Evolutionary conservation across 169 alveolate species (phyloP).

Genomic region (Cryptosporidium sp.): DNA sequence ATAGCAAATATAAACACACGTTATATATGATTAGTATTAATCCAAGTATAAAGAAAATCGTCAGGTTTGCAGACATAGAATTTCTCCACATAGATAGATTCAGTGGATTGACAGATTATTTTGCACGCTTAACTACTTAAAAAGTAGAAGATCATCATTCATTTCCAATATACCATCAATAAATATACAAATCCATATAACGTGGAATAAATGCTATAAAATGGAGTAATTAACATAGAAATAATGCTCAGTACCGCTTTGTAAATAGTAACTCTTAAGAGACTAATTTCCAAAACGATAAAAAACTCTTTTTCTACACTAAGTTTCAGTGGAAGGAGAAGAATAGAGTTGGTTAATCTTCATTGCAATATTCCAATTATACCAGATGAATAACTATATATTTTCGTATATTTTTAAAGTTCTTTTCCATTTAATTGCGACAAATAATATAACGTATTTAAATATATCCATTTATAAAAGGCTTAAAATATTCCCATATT

Average conservation of each 20-base stretch:
- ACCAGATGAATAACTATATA: neutral
- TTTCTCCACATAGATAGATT: conserved; percentile 49
- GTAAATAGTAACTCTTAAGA: neutral
- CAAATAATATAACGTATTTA: neutral
- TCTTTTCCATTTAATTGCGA: neutral
- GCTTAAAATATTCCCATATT: no score
- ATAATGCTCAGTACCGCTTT: conserved; percentile 63
- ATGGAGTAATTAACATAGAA: neutral
- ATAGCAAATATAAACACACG: neutral
- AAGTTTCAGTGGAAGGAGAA: conserved; percentile 76
- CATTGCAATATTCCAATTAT: conserved; percentile 46
- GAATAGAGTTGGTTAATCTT: conserved; percentile 65
- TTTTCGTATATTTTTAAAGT: no score
- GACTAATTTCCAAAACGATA: neutral
- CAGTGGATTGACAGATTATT: conserved; percentile 77
- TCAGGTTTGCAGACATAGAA: conserved; percentile 66
- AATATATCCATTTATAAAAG: neutral
- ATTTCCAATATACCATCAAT: neutral
- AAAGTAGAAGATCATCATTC: conserved; percentile 31
- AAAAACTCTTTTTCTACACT: conserved; percentile 62
- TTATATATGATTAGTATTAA: neutral
- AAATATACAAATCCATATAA: neutral
- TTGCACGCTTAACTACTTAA: conserved; percentile 23
- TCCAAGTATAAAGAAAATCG: conserved; percentile 15
- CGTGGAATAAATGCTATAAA: neutral